Evolutionary conservation across 306 rosid genomes (phyloP), one percentile per base, ranked within the genome.

Genomic region (Malus orientalis): DNA sequence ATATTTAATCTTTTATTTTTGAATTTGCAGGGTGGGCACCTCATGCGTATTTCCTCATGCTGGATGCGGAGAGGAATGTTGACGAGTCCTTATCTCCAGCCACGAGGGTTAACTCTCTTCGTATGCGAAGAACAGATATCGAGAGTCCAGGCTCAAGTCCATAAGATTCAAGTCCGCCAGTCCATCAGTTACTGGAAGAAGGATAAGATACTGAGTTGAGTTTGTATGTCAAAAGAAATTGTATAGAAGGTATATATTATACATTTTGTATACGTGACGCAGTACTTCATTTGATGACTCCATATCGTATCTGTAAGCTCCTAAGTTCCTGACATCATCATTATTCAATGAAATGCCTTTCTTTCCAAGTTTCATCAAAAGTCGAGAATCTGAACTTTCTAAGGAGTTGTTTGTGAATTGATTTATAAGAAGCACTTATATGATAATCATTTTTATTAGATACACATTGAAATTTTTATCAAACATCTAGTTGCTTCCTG

Each of bases 21-120:
- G 74, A 55, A 74, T 60, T 23, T 79, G 78, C 67, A 88, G 89
- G 91, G 71, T 85, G 86, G 91, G 89, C 91, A 1, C 91, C 91
- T 71, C 74, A 83, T 83, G 84, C 78, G 19, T 88, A 71, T 81
- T 85, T 83, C 69, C 30, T 38, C 15, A 57, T 33, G 82, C 60
- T 70, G 77, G 65, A 29, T 61, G 53, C 30, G 36, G 86, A 85
- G 30, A 27, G 10, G 32, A 54, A 79, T 18, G 64, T 18, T 69
- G 49, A 11, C 23, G 74, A 42, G 27, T 74, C 69, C 23, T 2
- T 64, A 23, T 64, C 81, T 30, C 53, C 23, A 0, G 1, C 15
- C 19, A 36, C 11, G 66, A 74, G 67, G 59, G n/a, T 18, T 20
- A 60, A 59, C 33, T 38, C 65, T 58, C 62, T 70, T 75, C 33